phyloP scores from a whole-genome alignment of 257 asterid genomes.

The Euphrasia confusa region DNA sequence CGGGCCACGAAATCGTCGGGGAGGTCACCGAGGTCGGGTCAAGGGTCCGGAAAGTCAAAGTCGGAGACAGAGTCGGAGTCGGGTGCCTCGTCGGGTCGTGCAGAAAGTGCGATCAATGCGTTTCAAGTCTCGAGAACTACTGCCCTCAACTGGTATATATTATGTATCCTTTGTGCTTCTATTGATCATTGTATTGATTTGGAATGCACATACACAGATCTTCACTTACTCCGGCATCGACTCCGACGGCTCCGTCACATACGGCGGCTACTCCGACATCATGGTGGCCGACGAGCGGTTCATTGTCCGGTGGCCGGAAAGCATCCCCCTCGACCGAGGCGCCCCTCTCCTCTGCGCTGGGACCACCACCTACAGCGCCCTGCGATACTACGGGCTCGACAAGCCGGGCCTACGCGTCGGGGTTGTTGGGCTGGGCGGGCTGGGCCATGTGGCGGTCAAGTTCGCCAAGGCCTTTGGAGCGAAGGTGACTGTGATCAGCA shows the following conservation, averaged over 20 bases:
- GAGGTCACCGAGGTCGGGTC: constrained; percentile 36
- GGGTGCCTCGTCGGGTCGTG: constrained; percentile 39
- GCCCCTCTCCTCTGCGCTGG: constrained; percentile 47
- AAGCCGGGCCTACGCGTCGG: constrained; percentile 38
- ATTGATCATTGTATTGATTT: no score
- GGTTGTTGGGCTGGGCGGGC: constrained; percentile 41
- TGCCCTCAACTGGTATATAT: constrained; percentile 28
- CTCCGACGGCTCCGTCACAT: constrained; percentile 30
- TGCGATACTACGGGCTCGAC: constrained; percentile 31
- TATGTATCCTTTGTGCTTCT: no score
- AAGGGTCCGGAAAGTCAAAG: constrained; percentile 25
- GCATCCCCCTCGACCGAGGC: constrained; percentile 29
- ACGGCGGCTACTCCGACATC: constrained; percentile 41
- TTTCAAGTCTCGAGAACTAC: constrained; percentile 30
- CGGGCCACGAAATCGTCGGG: constrained; percentile 45
- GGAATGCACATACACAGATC: no score
- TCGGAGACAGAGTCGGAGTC: constrained; percentile 39
- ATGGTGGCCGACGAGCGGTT: constrained; percentile 34
- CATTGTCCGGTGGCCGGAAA: constrained; percentile 37
- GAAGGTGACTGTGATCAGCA: constrained; percentile 40
- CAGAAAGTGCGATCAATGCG: constrained; percentile 33
- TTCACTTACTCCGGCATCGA: constrained; percentile 29
- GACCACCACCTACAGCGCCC: constrained; percentile 35
- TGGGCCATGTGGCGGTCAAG: constrained; percentile 44
- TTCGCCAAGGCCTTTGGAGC: constrained; percentile 39